phyloP scores from a whole-genome alignment of 1,139 yeast species.

The Yamadazyma dushanensis region DNA sequence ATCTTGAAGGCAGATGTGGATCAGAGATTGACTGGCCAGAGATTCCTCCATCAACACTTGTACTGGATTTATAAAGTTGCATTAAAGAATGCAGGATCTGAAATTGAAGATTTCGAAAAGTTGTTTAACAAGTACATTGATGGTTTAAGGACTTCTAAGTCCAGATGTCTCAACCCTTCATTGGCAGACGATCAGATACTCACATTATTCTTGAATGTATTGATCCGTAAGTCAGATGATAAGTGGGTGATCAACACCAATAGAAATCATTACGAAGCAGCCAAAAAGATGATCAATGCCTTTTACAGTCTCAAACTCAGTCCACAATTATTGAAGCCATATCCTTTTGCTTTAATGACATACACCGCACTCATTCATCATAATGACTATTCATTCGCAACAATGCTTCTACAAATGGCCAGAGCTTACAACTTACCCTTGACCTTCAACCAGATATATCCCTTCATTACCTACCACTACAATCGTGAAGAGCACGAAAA shows the following conservation, averaged over 20 bases:
- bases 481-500: constrained; percentile 26
- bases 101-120: not conserved
- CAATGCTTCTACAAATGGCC: constrained; percentile 27
- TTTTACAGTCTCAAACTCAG: constrained; percentile 20
- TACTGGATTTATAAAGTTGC: constrained; percentile 25
- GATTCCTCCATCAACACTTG: constrained; percentile 24
- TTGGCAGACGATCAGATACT: constrained; percentile 27
- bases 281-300: constrained; percentile 28
- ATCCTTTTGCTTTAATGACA: constrained; percentile 33
- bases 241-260: constrained; percentile 22
- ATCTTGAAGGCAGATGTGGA: constrained; percentile 36
- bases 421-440: constrained; percentile 30
- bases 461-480: constrained; percentile 41
- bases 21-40: constrained; percentile 24
- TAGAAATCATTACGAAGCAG: constrained; percentile 25
- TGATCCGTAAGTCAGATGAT: constrained; percentile 22
- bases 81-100: constrained; percentile 2
- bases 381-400: constrained; percentile 37
- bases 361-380: constrained; percentile 29
- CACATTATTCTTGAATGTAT: constrained; percentile 29
- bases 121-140: constrained; percentile 22
- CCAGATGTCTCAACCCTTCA: constrained; percentile 4
- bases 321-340: constrained; percentile 18
- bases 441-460: constrained; percentile 42
- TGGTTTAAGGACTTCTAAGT: constrained; percentile 6